Evolutionary conservation across 345 rosid species (phyloP).

Genomic region (Acer negundo): DNA sequence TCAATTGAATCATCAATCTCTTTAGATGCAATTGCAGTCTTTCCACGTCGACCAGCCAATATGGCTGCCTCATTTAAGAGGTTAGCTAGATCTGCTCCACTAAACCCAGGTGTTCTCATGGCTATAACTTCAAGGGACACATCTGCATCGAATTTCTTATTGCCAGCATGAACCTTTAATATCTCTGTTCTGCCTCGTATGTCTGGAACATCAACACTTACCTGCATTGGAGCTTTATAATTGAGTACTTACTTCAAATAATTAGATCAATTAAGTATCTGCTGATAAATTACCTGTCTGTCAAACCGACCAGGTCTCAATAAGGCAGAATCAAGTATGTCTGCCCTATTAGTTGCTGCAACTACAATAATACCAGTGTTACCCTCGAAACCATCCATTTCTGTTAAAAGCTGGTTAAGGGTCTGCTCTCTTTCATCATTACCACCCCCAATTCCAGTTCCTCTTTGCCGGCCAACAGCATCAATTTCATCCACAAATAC

Average conservation of each 20-base stretch:
- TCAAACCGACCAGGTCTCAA: slow-evolving; percentile 96
- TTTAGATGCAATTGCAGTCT: slow-evolving; percentile 79
- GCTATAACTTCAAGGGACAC: slow-evolving; percentile 91
- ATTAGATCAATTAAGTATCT: not conserved
- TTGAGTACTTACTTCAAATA: slow-evolving; percentile 19
- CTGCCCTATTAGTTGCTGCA: slow-evolving; percentile 95
- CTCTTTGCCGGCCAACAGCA: slow-evolving; percentile 96
- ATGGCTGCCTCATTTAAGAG: slow-evolving; percentile 96
- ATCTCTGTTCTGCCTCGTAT: slow-evolving; percentile 87
- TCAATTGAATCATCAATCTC: slow-evolving; percentile 97
- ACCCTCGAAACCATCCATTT: slow-evolving; percentile 99
- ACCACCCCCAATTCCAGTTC: slow-evolving; percentile 97
- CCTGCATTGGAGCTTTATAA: slow-evolving; percentile 48
- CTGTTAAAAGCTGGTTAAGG: slow-evolving; percentile 92
- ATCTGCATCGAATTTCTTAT: slow-evolving; percentile 85
- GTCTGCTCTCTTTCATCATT: slow-evolving; percentile 99
- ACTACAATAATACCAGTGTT: slow-evolving; percentile 89
- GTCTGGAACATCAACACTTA: slow-evolving; percentile 91
- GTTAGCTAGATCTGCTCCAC: slow-evolving; percentile 98
- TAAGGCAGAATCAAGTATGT: slow-evolving; percentile 91
- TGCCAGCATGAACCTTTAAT: slow-evolving; percentile 83
- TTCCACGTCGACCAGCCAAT: slow-evolving; percentile 90
- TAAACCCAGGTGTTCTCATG: slow-evolving; percentile 98
- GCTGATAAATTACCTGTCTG: slow-evolving; percentile 64
- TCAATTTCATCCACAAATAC: slow-evolving; percentile 99